Base-by-base conservation (phyloP, 1,284 basidiomycete genomes). In the Gymnopus androsaceus region DNA sequence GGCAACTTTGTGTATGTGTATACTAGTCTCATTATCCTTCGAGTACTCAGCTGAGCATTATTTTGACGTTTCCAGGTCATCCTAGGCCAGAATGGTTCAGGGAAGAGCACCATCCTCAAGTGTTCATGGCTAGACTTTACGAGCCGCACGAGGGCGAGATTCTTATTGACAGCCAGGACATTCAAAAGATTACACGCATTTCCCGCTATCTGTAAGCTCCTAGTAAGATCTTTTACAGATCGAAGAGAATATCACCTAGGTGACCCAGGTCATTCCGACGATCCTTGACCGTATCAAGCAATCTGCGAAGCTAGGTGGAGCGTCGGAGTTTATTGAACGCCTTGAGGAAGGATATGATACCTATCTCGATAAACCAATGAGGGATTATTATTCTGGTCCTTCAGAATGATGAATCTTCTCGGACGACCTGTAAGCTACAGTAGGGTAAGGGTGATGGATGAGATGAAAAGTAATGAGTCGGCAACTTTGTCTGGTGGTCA, bases 31-130 rank as follows among this genome's bases (percentile, higher is more conserved):
- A n/a, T 30, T 11, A 42, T 14, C 21, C 17, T 34, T 42, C 15
- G 30, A 21, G n/a, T 31, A 28, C 15, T 47, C 11, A 47, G 12
- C 14, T n/a, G 27, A 14, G 7, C 31, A n/a, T n/a, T n/a, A 6
- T 33, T 28, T 34, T 17, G 19, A 12, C 21, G 7, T 17, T 12
- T 28, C 3, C 45, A 89, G 87, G 79, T 92, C 50, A 86, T 92
- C 51, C 87, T 92, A 1, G 90, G 90, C 2, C 75, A 76, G 12
- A 92, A 92, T 62, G 89, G 89, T 7, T 87, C 85, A 0, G 88
- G 88, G 1, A 92, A 92, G 70, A 87, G 84, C 63, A 92, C 89
- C 1, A 81, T 91, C 37, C 72, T 92, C 33, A 91, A 91, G 65
- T n/a, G n/a, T 75, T 92, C 33, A 78, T 89, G 21, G 71, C 82